Percentiles rank a stretch among this genome's conserved stretches.
Evolutionary conservation across 768 basidiomycete genomes (phyloP).

Genomic region (Plicaturopsis crispa): DNA sequence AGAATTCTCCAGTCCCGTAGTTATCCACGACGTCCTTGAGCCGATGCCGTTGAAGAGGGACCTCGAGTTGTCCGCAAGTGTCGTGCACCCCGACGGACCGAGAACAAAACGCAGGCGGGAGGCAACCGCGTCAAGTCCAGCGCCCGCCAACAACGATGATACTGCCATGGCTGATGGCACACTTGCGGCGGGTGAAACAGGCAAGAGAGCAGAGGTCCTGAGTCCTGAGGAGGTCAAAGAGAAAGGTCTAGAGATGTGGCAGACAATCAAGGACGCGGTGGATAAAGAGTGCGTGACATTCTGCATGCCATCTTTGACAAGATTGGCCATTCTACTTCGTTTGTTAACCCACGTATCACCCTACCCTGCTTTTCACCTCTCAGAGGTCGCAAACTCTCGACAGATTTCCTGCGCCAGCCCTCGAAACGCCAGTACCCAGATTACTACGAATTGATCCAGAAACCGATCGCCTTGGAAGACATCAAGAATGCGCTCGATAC

Average conservation of each 20-base stretch:
- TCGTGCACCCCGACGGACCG: constrained; percentile 34
- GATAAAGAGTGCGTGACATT: constrained; percentile 79
- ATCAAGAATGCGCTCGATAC: constrained; percentile 74
- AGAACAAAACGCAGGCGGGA: constrained; percentile 47
- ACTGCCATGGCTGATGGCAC: constrained; percentile 21
- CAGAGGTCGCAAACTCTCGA: constrained; percentile 59
- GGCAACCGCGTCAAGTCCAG: constrained; percentile 24
- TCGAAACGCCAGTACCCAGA: constrained; percentile 73
- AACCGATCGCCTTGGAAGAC: constrained; percentile 83
- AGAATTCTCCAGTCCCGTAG: too few relatives aligned
- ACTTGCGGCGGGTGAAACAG: constrained; percentile 20
- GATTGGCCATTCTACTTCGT: constrained; percentile 14
- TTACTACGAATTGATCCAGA: constrained; percentile 75
- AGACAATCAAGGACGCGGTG: constrained; percentile 72
- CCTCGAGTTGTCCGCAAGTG: constrained; percentile 31
- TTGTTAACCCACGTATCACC: constrained; percentile 20
- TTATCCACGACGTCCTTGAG: too few relatives aligned
- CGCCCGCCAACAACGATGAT: constrained; percentile 33
- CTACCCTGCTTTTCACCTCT: constrained; percentile 17
- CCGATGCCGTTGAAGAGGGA: constrained; percentile 28
- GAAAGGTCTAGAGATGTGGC: constrained; percentile 68
- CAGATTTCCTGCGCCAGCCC: constrained; percentile 63
- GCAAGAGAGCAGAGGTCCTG: constrained; percentile 13
- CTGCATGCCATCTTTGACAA: constrained; percentile 16
- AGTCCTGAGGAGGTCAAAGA: constrained; percentile 40